These are phyloP conservation scores for Carex pumila DNA, from an alignment of 176 grass and related monocot species.

Conservation along the genomic window DNA sequence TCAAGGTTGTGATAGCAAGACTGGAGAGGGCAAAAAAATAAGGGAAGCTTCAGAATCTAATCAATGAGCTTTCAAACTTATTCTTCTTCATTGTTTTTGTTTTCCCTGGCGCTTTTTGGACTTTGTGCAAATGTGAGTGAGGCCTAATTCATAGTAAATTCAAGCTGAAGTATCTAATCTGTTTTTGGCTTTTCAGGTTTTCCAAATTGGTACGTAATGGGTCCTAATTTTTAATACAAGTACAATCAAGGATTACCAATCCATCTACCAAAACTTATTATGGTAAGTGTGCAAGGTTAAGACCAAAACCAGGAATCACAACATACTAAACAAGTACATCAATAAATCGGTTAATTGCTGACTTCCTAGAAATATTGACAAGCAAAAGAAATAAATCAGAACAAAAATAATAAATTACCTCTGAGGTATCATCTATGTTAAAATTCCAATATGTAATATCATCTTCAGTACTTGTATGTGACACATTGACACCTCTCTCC, in stretches of 20 bases:
- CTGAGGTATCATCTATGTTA: conserved; percentile 40
- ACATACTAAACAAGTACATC: neutral
- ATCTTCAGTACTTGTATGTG: conserved; percentile 31
- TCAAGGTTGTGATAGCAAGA: too few relatives aligned
- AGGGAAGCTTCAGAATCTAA: too few relatives aligned
- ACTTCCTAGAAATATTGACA: neutral
- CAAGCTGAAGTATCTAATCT: too few relatives aligned
- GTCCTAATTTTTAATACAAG: too few relatives aligned
- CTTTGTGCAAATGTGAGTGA: too few relatives aligned
- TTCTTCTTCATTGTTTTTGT: too few relatives aligned
- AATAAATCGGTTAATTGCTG: neutral
- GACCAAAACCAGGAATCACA: neutral
- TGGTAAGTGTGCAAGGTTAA: neutral
- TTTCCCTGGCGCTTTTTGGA: too few relatives aligned
- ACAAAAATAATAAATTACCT: conserved; percentile 27
- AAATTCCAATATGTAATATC: conserved; percentile 42
- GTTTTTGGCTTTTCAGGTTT: too few relatives aligned
- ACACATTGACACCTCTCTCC: neutral
- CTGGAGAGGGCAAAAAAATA: too few relatives aligned
- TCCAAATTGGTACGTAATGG: too few relatives aligned
- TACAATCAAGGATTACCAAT: neutral
- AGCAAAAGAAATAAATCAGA: neutral
- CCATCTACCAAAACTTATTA: neutral
- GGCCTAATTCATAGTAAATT: too few relatives aligned
- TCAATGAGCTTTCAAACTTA: too few relatives aligned